Conservation (phyloP, 1,139 yeast genomes). For the Suhomyces bolitotheri region DNA sequence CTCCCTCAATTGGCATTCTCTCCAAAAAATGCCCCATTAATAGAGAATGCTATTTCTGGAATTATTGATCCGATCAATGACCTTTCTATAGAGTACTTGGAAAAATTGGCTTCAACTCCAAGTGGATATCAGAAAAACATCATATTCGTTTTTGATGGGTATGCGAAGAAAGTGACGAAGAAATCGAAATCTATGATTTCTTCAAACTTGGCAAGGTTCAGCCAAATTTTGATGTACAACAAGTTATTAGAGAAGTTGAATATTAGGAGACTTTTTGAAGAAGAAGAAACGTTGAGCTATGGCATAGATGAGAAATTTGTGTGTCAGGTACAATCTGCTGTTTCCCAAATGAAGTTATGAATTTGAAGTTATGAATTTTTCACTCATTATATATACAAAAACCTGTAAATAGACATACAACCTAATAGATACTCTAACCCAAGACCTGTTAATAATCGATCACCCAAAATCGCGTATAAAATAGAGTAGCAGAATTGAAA, state of each 20-base stretch:
- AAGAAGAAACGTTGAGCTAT: constrained; percentile 1
- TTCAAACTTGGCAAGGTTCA: constrained; percentile 17
- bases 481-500: no score
- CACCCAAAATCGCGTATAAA: no score
- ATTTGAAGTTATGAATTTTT: no score
- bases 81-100: constrained; percentile 23
- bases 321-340: constrained; percentile 1
- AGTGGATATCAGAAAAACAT: constrained; percentile 14
- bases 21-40: background rate
- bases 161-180: constrained; percentile 2
- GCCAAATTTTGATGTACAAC: constrained; percentile 21
- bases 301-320: constrained; percentile 10
- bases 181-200: constrained; percentile 1
- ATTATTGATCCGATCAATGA: constrained; percentile 28
- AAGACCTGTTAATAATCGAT: no score
- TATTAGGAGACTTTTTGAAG: background rate
- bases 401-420: constrained; percentile 6
- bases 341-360: constrained; percentile 4
- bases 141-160: constrained; percentile 16
- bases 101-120: constrained; percentile 16
- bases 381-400: constrained; percentile 2
- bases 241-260: constrained; percentile 9
- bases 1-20: constrained; percentile 26
- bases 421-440: constrained; percentile 3
- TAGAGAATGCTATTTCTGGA: constrained; percentile 19